Base-by-base conservation (phyloP, 2,329 filamentous ascomycete genomes). In the Fusarium continuum region DNA sequence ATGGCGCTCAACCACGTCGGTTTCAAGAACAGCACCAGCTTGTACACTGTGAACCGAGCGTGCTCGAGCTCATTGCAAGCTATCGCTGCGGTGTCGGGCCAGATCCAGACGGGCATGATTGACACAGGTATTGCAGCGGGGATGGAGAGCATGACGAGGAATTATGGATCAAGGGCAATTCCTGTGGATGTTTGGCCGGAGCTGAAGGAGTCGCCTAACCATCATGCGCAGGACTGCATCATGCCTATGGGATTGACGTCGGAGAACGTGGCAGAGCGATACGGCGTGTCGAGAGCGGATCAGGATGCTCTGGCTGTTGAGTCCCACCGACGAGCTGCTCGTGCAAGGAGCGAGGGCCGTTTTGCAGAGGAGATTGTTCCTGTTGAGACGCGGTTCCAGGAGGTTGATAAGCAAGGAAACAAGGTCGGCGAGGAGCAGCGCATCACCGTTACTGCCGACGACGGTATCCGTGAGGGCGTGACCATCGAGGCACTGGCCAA, bases 141-240 rank as follows among this genome's bases (percentile, higher is more conserved):
- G 25, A 97, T 96, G 91, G 93, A 97, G 84, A 94, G 90, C 79
- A 97, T 97, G 93, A 96, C 92, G 64, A 81, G 90, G 65, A 97
- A 97, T 78, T 97, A 97, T 77, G 93, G 89, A 46, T 87, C 82
- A 22, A 82, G 88, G 54, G 93, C 93, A n/a, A 95, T 97, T 36
- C 93, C 93, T 0, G 88, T 88, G 1, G 86, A 92, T 63, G 77
- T 92, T 10, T 97, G 92, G 92, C 88, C 90, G 0, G 88, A 85
- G 46, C 79, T 97, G 59, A 85, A 81, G 69, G 84, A 89, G 2
- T 88, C 84, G 4, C 77, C 79, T 2, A 83, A 85, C 9, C 83
- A 89, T 71, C 88, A 96, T 63, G 91, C 91, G 4, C 80, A 85
- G 35, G 93, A 97, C 74, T 97, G 93, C 75, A 87, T 97, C 74